These are phyloP conservation scores for Fusarium tupiense DNA, from an alignment of 2,329 filamentous ascomycete species.

Conservation along the genomic window DNA sequence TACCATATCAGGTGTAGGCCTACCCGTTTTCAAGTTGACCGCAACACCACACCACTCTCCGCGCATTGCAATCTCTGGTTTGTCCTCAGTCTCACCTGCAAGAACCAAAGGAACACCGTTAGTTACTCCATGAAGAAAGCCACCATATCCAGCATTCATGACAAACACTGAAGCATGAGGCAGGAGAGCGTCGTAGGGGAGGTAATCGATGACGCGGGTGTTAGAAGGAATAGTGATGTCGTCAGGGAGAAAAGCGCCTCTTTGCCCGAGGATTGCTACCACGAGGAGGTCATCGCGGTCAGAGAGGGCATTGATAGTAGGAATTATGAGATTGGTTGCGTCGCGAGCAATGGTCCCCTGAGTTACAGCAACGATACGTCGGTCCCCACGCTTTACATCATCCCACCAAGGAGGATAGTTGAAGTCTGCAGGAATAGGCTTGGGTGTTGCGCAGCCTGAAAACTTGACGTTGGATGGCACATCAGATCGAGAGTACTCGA, in stretches of 20 bases:
- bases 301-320: constrained; percentile 55
- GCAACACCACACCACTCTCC: constrained; percentile 57
- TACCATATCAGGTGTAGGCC: constrained; percentile 44
- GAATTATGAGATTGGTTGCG: constrained; percentile 55
- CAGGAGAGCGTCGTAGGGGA: constrained; percentile 59
- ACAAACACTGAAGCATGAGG: constrained; percentile 57
- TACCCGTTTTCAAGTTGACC: constrained; percentile 53
- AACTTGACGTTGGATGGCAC: constrained; percentile 53
- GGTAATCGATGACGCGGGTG: constrained; percentile 56
- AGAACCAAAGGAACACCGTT: constrained; percentile 60
- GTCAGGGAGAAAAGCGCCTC: constrained; percentile 36
- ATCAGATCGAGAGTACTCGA: constrained; percentile 53
- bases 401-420: constrained; percentile 58
- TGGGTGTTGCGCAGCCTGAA: constrained; percentile 53
- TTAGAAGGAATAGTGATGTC: constrained; percentile 51
- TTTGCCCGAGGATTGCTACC: constrained; percentile 46
- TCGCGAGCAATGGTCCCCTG: constrained; percentile 58
- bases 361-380: constrained; percentile 56
- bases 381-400: constrained; percentile 47
- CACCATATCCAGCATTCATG: constrained; percentile 60
- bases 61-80: constrained; percentile 53
- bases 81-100: constrained; percentile 54
- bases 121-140: constrained; percentile 55
- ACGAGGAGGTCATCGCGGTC: constrained; percentile 51
- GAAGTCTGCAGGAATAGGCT: constrained; percentile 42